Percentiles rank a stretch among this genome's conserved stretches.
Evolutionary conservation across 768 basidiomycete species (phyloP).

Genomic region (Crassisporium funariophilum): DNA sequence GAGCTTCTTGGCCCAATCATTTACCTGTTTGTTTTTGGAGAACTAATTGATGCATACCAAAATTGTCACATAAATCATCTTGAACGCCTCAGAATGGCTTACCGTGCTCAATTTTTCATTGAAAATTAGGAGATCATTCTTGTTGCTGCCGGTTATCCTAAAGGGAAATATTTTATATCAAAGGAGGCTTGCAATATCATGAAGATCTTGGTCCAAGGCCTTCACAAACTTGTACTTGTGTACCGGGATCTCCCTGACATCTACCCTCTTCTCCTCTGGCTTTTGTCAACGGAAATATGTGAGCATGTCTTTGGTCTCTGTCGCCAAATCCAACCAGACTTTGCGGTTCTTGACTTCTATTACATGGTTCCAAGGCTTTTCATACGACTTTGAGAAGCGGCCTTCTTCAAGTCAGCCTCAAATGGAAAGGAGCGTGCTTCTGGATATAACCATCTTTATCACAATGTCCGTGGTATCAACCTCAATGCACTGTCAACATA

Average conservation of each 20-base stretch:
- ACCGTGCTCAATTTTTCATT: slow-evolving; percentile 33
- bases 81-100: slow-evolving; percentile 30
- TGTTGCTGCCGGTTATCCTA: slow-evolving; percentile 12
- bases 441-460: slow-evolving; percentile 26
- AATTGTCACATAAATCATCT: slow-evolving; percentile 27
- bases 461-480: slow-evolving; percentile 5
- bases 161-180: slow-evolving; percentile 27
- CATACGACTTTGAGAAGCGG: slow-evolving; percentile 22
- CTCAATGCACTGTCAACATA: background rate
- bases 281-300: background rate
- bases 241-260: background rate
- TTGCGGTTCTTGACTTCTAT: slow-evolving; percentile 28
- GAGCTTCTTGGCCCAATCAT: slow-evolving; percentile 27
- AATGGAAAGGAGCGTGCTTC: slow-evolving; percentile 18
- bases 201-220: slow-evolving; percentile 13
- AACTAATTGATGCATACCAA: slow-evolving; percentile 40
- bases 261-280: background rate
- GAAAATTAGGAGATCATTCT: slow-evolving; percentile 30
- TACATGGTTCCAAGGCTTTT: slow-evolving; percentile 25
- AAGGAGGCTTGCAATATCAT: slow-evolving; percentile 30
- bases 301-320: slow-evolving; percentile 24
- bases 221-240: background rate
- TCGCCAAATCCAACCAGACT: slow-evolving; percentile 29
- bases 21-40: slow-evolving; percentile 43
- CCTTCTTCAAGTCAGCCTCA: background rate